Evolutionary conservation across 2,329 filamentous ascomycete species (phyloP), one percentile per base, ranked within the genome.

Genomic region (Capronia americana): DNA sequence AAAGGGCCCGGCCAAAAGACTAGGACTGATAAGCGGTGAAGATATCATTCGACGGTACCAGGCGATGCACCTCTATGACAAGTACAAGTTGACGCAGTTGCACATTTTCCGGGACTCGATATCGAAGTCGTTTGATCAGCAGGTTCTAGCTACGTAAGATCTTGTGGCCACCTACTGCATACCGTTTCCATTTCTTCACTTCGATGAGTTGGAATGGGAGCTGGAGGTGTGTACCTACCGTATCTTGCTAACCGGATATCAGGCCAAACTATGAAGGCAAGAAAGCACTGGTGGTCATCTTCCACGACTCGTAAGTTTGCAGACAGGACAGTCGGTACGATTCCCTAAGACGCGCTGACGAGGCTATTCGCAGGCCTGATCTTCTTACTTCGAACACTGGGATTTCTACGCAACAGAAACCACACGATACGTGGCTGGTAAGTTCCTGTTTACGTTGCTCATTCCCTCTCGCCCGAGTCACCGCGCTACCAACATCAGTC

Each of bases 341-440:
- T 41, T 51, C 34, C 28, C 8, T 17, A n/a, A 30, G 14, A 14
- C 30, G 12, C 12, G n/a, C 41, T 54, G 28, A 66, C 57, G 55
- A 51, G 61, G 28, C 44, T 64, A 64, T 57, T 57, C 50, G 26
- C 67, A 90, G 90, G n/a, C 90, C 91, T 4, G 88, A 91, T 72
- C 77, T 93, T 11, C 81, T 90, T 68, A 90, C 86, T 6, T 85
- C 90, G 68, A 85, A 88, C 11, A 86, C 92, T 76, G 83, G 85
- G 0, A 78, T 89, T n/a, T 90, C 92, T 60, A 91, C 91, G 61
- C 87, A 85, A 41, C 79, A 96, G 4, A 91, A 95, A 71, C 80
- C 91, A 1, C 93, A 97, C 74, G 97, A 97, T 74, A 88, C 90
- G 5, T 97, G 91, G 87, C 83, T 97, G 74, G 93, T 96, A 84